Percentiles rank a stretch among this genome's conserved stretches.
These are phyloP conservation scores for Maudiozyma serrabonitensis DNA, from an alignment of 805 yeast species.

Conservation along the genomic window DNA sequence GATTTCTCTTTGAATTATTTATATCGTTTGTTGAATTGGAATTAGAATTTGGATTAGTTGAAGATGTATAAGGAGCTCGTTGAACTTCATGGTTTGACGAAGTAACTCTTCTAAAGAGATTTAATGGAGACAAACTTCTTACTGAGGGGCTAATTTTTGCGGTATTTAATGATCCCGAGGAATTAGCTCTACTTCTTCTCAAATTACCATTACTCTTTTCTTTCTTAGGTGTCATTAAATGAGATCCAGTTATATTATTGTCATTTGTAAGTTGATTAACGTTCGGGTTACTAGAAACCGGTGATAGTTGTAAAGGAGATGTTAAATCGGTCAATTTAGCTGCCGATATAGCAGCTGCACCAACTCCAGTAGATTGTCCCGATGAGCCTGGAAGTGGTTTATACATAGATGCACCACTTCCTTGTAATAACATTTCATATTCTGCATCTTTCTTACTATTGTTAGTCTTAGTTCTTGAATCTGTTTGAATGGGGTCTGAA, in stretches of 20 bases:
- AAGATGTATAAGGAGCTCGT: not conserved
- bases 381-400: conserved; percentile 5
- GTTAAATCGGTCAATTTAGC: not conserved
- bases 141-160: conserved; percentile 2
- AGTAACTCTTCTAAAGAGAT: conserved; percentile 20
- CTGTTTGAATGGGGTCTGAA: not conserved
- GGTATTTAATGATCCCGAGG: conserved; percentile 2
- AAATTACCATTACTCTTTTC: not conserved
- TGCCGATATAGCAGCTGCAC: too few relatives aligned
- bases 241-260: not conserved
- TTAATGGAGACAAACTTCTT: conserved; percentile 24
- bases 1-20: not conserved
- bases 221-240: not conserved
- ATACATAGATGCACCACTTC: conserved; percentile 14
- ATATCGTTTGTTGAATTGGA: not conserved
- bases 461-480: not conserved
- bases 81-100: conserved; percentile 9
- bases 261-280: not conserved
- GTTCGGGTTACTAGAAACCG: not conserved
- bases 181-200: conserved; percentile 6
- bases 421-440: conserved; percentile 5
- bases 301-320: conserved; percentile 3
- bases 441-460: not conserved
- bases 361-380: not conserved
- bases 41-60: not conserved